phyloP scores from a whole-genome alignment of 2,329 filamentous ascomycete species.

The Hymenoscyphus scutula region DNA sequence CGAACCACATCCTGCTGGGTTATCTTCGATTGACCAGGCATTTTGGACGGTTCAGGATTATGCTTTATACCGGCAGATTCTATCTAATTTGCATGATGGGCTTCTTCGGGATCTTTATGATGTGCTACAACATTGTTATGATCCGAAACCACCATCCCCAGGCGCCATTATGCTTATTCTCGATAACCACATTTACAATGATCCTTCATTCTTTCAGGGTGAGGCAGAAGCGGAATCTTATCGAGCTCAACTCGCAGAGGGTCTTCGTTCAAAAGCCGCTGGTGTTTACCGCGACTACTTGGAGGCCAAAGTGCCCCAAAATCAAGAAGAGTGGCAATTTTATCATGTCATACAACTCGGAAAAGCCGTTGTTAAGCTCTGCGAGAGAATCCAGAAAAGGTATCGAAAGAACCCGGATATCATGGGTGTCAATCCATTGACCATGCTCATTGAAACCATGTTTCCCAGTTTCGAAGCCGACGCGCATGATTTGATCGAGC shows the following conservation, averaged over 20 bases:
- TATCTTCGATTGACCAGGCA: conserved; percentile 56
- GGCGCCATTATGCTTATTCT: conserved; percentile 76
- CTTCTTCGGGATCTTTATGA: conserved; percentile 85
- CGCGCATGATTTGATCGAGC: conserved; percentile 76
- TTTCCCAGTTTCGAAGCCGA: conserved; percentile 91
- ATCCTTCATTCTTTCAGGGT: conserved; percentile 71
- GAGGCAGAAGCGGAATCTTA: conserved; percentile 71
- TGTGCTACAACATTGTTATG: conserved; percentile 83
- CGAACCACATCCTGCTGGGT: conserved; percentile 39
- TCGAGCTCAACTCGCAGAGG: conserved; percentile 66
- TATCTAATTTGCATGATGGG: conserved; percentile 74
- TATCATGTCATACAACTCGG: conserved; percentile 87
- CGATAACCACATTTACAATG: conserved; percentile 76
- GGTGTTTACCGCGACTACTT: conserved; percentile 79
- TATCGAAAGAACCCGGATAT: conserved; percentile 86
- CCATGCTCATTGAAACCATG: conserved; percentile 75
- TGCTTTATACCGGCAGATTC: conserved; percentile 68
- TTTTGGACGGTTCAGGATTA: conserved; percentile 70
- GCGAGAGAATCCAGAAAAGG: conserved; percentile 86
- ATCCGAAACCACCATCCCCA: conserved; percentile 79
- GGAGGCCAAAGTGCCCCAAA: conserved; percentile 74
- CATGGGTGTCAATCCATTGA: conserved; percentile 66
- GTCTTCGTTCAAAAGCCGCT: conserved; percentile 69
- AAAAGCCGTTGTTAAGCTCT: conserved; percentile 79
- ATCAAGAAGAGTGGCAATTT: conserved; percentile 84